Evolutionary conservation across 1,284 basidiomycete species (phyloP).

Genomic region (Cutaneotrichosporon sp.): DNA sequence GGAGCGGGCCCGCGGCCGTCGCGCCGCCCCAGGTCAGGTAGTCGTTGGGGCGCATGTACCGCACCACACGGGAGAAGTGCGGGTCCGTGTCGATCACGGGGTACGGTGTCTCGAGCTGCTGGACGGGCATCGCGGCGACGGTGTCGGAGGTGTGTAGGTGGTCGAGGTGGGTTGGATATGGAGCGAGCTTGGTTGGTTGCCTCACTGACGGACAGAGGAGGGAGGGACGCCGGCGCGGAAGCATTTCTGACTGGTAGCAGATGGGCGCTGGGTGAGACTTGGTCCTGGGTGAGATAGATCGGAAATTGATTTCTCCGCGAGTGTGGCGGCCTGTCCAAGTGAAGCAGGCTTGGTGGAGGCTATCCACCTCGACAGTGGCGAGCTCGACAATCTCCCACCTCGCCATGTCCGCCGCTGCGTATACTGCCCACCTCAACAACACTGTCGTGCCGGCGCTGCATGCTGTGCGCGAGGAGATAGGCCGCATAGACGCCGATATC

Average conservation of each 20-base stretch:
- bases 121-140: conserved; percentile 57
- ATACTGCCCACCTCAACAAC: conserved; percentile 14
- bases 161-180: neutral
- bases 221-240: too few species aligned
- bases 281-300: neutral
- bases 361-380: neutral
- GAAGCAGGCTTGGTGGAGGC: neutral
- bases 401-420: conserved; percentile 10
- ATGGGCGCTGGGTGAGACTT: too few species aligned
- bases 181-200: neutral
- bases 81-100: conserved; percentile 90
- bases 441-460: conserved; percentile 20
- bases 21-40: conserved; percentile 76
- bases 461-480: conserved; percentile 13
- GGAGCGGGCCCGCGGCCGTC: conserved; percentile 56
- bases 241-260: too few species aligned
- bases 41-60: conserved; percentile 85
- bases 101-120: conserved; percentile 65
- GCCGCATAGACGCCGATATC: conserved; percentile 21
- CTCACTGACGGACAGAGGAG: too few species aligned
- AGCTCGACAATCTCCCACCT: too few species aligned
- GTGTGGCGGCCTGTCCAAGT: neutral
- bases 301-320: neutral
- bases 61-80: conserved; percentile 77
- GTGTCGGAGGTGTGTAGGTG: neutral